Percentiles rank a stretch among this genome's conserved stretches.
Conservation (phyloP, 2,329 filamentous ascomycete species). For the Thielaviopsis euricoi region DNA sequence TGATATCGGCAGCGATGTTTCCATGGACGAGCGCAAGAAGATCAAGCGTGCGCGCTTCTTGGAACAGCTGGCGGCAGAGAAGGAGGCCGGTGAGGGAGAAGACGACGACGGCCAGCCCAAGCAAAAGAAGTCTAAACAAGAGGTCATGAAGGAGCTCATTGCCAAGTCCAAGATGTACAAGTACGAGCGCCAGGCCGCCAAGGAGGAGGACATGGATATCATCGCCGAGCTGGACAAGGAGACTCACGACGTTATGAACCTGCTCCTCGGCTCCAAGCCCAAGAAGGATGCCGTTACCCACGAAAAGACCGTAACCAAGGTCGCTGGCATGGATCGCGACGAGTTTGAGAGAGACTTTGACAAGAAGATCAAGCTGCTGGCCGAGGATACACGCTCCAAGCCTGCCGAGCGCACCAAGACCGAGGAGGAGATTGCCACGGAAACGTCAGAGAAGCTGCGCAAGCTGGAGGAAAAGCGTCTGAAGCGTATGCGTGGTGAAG, state of each 20-base stretch:
- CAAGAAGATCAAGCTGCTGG: constrained; percentile 61
- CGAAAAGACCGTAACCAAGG: constrained; percentile 16
- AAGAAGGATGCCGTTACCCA: constrained; percentile 3
- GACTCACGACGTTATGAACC: constrained; percentile 55
- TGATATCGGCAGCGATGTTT: constrained; percentile 40
- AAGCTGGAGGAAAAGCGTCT: constrained; percentile 70
- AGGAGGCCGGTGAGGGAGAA: constrained; percentile 30
- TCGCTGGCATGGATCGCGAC: constrained; percentile 42
- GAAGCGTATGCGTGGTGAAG: constrained; percentile 74
- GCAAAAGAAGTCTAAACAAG: constrained; percentile 84
- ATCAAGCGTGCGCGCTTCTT: constrained; percentile 39
- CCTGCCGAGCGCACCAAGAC: constrained; percentile 84
- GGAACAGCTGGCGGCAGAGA: constrained; percentile 22
- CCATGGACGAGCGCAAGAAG: constrained; percentile 35
- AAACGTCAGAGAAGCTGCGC: constrained; percentile 60
- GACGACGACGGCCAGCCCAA: constrained; percentile 48
- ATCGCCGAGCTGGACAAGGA: constrained; percentile 73
- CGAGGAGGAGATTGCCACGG: constrained; percentile 65
- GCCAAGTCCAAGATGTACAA: constrained; percentile 94
- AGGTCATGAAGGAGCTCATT: constrained; percentile 96
- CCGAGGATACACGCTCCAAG: constrained; percentile 68
- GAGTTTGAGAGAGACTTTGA: constrained; percentile 81
- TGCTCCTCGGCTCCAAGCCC: constrained; percentile 35
- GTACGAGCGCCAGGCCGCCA: constrained; percentile 79
- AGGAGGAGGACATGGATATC: constrained; percentile 85